Evolutionary conservation across 2,329 filamentous ascomycete species (phyloP), one percentile per base, ranked within the genome.

Genomic region (Dothideomycetidae sp.): DNA sequence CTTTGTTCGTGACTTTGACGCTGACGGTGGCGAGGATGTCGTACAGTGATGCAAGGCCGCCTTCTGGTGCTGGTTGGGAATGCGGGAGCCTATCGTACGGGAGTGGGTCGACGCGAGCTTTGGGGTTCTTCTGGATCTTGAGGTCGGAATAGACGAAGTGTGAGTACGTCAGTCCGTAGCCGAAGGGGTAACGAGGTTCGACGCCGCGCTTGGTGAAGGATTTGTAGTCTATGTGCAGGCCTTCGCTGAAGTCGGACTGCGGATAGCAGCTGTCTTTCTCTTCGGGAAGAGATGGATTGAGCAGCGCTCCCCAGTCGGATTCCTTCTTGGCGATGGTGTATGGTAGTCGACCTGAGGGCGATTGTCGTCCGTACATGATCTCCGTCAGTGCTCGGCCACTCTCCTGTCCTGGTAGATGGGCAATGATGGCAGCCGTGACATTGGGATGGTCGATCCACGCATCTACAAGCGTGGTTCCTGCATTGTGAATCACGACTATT

Each of bases 401-500:
- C 39, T 76, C 71, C 48, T 80, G 72, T 0, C 76, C 76, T 0
- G 75, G 75, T 0, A 78, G 58, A 47, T 78, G 75, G 3, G 71
- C 75, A 45, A 73, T 73, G 0, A 81, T 61, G 11, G 81, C 58
- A 1, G 67, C 73, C 0, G 73, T 78, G 21, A 81, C 66, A 43
- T 80, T 79, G 5, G 64, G 58, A 41, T 81, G 66, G 33, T 78
- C 68, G 42, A 73, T 61, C 60, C 72, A 81, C 1, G 60, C 57
- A 42, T 78, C 74, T 0, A 79, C 67, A 0, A 75, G 53, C 1
- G 75, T 63, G 7, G 68, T 60, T 0, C 75, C 75, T 1, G 73
- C 72, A 29, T 76, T 78, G 53, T 80, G 75, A 4, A 79, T 62
- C 1, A 78, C 60, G 0, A 79, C 75, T 12, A 80, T 62, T 1